A percentile compares a stretch with the other conserved stretches of the same genome.
phyloP scores from a whole-genome alignment of 768 basidiomycete species.

The Boletus rex-veris region DNA sequence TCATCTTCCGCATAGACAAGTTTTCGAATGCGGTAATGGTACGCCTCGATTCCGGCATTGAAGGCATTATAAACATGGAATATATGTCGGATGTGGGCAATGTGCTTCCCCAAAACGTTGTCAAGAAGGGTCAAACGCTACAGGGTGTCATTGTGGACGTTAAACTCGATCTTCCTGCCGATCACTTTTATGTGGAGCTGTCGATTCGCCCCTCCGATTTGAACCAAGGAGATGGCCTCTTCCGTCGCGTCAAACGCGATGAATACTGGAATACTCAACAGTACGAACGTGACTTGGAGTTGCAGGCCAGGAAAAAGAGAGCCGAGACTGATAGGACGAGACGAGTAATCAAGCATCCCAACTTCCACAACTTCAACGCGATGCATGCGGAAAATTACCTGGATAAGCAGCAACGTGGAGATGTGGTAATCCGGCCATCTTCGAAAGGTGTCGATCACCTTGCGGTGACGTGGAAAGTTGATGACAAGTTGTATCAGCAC shows the following conservation, averaged over 20 bases:
- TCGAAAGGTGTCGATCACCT: conserved; percentile 92
- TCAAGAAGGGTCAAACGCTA: conserved; percentile 78
- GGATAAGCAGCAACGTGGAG: conserved; percentile 88
- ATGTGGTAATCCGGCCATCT: conserved; percentile 94
- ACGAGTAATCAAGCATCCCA: conserved; percentile 94
- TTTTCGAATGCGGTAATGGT: conserved; percentile 49
- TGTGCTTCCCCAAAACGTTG: conserved; percentile 41
- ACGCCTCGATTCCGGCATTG: conserved; percentile 90
- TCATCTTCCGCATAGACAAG: conserved; percentile 52
- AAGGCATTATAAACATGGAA: conserved; percentile 65
- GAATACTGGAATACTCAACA: conserved; percentile 63
- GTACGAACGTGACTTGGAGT: conserved; percentile 64
- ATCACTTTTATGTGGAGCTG: conserved; percentile 67
- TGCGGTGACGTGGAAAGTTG: conserved; percentile 99
- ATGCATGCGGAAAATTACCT: conserved; percentile 86
- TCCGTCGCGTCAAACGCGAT: conserved; percentile 58
- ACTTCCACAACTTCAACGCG: conserved; percentile 94
- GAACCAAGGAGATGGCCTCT: conserved; percentile 55
- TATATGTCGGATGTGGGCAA: conserved; percentile 53
- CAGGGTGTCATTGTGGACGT: conserved; percentile 75
- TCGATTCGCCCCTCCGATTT: conserved; percentile 67
- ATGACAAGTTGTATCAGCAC: conserved; percentile 93
- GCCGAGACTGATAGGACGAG: conserved; percentile 76
- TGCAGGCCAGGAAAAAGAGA: conserved; percentile 78
- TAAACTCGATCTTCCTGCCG: conserved; percentile 56